Evolutionary conservation across 2,329 filamentous ascomycete species (phyloP), one percentile per base, ranked within the genome.

Genomic region (Ceratocystis alfenasii): DNA sequence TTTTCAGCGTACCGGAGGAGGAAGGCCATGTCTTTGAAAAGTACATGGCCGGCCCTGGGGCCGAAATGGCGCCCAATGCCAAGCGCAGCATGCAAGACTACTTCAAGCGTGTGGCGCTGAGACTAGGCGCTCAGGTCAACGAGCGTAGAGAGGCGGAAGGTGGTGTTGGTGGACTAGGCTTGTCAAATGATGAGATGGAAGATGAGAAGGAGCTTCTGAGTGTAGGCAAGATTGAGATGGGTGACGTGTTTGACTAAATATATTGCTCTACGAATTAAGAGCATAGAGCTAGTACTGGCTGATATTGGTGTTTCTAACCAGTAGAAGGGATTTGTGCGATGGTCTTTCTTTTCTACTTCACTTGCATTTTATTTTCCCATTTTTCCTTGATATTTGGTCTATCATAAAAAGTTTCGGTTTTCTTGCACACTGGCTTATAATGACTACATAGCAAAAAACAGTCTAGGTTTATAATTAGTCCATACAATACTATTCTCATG

Each of bases 201-300:
- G 94, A 99, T 76, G 90, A 96, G 79, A 87, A 85, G 75, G 94
- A 99, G 78, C 86, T 99, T 69, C 95, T 91, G 92, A 94, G 89
- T 74, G 88, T 99, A 62, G 94, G 94, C 5, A 92, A 88, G 76
- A 86, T 96, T 62, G 93, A 97, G 74, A 62, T 68, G 60, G 66
- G 66, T 45, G 67, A 65, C n/a, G 67, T 68, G 48, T 69, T 69
- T 67, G 67, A 69, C 33, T 68, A 67, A 28, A 33, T 36, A 3
- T n/a, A 4, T 17, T 60, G 44, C 30, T 36, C 28, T 33, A n/a
- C 3, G 28, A 5, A 3, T 41, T 8, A 62, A 45, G 6, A 28
- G 17, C 22, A 46, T 62, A n/a, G 45, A 22, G 33, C n/a, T 28
- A 25, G 48, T 22, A 53, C 25, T 25, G 8, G 25, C 8, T 53